Percentiles rank a stretch among this genome's conserved stretches.
Conservation (phyloP, 2,329 filamentous ascomycete species). For the Periconia macrospinosa region DNA sequence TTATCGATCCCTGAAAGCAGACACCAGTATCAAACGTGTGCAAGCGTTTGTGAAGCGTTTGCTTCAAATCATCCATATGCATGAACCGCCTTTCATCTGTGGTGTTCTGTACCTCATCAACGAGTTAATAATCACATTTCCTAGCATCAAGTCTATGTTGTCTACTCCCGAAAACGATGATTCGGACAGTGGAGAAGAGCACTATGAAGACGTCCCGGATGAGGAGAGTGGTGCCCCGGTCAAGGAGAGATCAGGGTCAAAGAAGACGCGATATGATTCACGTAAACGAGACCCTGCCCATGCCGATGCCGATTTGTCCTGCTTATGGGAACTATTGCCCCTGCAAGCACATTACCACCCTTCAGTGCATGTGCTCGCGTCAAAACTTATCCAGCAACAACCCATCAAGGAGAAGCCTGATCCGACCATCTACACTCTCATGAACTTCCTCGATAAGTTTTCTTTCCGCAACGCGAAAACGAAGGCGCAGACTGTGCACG, state of each 20-base stretch:
- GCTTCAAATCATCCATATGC: slow-evolving; percentile 81
- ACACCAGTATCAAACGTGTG: slow-evolving; percentile 86
- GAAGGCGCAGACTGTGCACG: slow-evolving; percentile 62
- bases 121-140: slow-evolving; percentile 78
- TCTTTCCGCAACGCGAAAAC: slow-evolving; percentile 94
- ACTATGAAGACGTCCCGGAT: slow-evolving; percentile 66
- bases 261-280: slow-evolving; percentile 67
- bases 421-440: slow-evolving; percentile 83
- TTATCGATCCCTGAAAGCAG: slow-evolving; percentile 83
- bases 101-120: slow-evolving; percentile 88
- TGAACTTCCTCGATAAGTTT: slow-evolving; percentile 96
- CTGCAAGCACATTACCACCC: slow-evolving; percentile 86
- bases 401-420: slow-evolving; percentile 86
- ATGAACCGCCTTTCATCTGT: slow-evolving; percentile 90
- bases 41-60: slow-evolving; percentile 96
- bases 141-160: slow-evolving; percentile 75
- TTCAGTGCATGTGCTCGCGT: slow-evolving; percentile 83
- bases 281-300: slow-evolving; percentile 90
- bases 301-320: slow-evolving; percentile 88
- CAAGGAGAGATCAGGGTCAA: slow-evolving; percentile 22
- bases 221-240: slow-evolving; percentile 37
- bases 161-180: slow-evolving; percentile 72
- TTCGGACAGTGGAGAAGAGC: slow-evolving; percentile 72
- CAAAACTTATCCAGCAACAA: slow-evolving; percentile 68
- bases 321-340: slow-evolving; percentile 89